A percentile compares a stretch with the other conserved stretches of the same genome.
Conservation (phyloP, 371 early-diverging fungal species). For the Smittium culicis region DNA sequence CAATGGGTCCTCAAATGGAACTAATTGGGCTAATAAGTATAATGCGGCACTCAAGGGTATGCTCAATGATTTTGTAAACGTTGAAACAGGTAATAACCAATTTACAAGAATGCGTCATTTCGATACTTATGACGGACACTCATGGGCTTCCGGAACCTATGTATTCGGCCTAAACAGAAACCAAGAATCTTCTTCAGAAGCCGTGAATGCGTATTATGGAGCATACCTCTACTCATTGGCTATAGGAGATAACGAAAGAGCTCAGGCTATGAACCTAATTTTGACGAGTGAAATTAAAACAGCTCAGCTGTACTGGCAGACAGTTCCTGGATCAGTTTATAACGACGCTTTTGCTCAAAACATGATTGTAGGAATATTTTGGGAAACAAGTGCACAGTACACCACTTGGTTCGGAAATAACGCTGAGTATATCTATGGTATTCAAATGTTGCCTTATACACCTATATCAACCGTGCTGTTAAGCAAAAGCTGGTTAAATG, state of each 20-base stretch:
- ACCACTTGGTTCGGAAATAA: constrained; percentile 47
- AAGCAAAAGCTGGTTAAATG: constrained; percentile 20
- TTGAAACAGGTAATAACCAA: constrained; percentile 35
- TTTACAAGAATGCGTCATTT: constrained; percentile 52
- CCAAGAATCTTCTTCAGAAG: constrained; percentile 62
- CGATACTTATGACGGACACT: constrained; percentile 66
- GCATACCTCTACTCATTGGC: constrained; percentile 44
- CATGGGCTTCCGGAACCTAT: constrained; percentile 57
- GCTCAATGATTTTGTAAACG: constrained; percentile 51
- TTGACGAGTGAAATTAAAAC: constrained; percentile 37
- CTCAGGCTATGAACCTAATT: constrained; percentile 15
- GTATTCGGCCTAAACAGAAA: constrained; percentile 55
- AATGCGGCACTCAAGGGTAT: constrained; percentile 29
- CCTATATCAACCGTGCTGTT: constrained; percentile 35
- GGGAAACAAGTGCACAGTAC: constrained; percentile 57
- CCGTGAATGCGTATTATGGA: constrained; percentile 60
- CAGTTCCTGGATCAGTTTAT: constrained; percentile 16
- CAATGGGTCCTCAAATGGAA: constrained; percentile 32
- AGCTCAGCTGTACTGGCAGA: constrained; percentile 45
- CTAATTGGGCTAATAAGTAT: constrained; percentile 18
- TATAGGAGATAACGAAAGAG: constrained; percentile 26
- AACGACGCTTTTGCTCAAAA: constrained; percentile 35
- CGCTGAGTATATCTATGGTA: constrained; percentile 58
- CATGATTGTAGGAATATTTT: constrained; percentile 52
- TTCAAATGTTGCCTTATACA: constrained; percentile 62